Conservation (phyloP, 2,329 filamentous ascomycete genomes). For the Ophiostoma quercus region DNA sequence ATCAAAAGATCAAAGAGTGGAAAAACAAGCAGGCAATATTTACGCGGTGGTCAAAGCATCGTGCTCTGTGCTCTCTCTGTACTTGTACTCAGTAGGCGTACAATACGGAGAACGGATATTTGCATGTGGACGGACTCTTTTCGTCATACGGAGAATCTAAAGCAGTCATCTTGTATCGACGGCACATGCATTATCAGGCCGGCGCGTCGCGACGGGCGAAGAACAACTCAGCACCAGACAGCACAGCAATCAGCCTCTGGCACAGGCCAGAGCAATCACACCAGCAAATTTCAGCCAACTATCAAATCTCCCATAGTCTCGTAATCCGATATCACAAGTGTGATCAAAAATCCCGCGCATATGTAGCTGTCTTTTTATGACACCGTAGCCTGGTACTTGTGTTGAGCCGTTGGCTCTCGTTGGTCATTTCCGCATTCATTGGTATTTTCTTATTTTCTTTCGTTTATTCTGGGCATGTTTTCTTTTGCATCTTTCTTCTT, state of each 20-base stretch:
- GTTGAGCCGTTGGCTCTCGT: neutral
- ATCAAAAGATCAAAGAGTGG: neutral
- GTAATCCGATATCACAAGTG: neutral
- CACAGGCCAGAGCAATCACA: neutral
- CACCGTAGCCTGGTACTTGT: neutral
- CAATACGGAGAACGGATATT: neutral
- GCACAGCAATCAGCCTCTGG: neutral
- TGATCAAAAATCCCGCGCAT: neutral
- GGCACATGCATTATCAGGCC: neutral
- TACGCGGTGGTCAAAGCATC: neutral
- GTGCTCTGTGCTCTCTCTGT: no score
- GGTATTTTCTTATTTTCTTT: neutral
- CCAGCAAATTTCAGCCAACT: neutral
- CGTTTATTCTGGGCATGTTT: neutral
- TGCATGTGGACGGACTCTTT: neutral
- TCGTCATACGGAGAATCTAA: neutral
- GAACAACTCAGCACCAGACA: neutral
- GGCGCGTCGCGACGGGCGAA: neutral
- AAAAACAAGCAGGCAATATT: slow-evolving; percentile 1
- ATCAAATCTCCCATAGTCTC: neutral
- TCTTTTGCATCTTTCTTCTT: neutral
- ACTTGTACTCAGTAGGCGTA: neutral
- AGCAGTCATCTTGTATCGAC: neutral
- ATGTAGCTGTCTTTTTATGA: slow-evolving; percentile 1
- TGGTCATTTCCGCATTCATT: neutral